phyloP scores from a whole-genome alignment of 2,329 filamentous ascomycete species.

The Cladobotryum mycophilum region DNA sequence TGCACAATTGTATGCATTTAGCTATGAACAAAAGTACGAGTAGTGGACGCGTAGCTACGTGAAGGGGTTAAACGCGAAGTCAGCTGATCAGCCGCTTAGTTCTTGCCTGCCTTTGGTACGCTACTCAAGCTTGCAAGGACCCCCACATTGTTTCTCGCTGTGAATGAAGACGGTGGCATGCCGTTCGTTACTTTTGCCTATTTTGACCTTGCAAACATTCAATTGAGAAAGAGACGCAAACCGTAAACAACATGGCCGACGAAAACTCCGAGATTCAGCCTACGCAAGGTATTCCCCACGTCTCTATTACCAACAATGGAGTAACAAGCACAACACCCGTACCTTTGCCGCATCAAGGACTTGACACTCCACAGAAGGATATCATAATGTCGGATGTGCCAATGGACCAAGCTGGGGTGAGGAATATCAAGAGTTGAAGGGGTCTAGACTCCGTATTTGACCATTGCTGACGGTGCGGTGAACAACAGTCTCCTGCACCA shows the following conservation, averaged over 20 bases:
- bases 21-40: slow-evolving; percentile 4
- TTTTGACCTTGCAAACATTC: background rate
- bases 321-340: slow-evolving; percentile 15
- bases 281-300: slow-evolving; percentile 15
- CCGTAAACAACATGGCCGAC: slow-evolving; percentile 23
- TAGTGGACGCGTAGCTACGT: slow-evolving; percentile 9
- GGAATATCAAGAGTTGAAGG: slow-evolving; percentile 9
- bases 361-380: slow-evolving; percentile 29
- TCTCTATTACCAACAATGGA: slow-evolving; percentile 17
- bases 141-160: no score
- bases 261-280: slow-evolving; percentile 18
- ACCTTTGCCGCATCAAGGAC: slow-evolving; percentile 13
- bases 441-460: background rate
- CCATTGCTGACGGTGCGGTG: background rate
- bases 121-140: no score
- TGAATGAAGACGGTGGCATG: no score
- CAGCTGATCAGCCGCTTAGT: slow-evolving; percentile 27
- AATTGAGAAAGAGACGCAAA: slow-evolving; percentile 4
- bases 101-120: no score
- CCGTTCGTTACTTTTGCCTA: no score
- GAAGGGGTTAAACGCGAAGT: slow-evolving; percentile 27
- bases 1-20: background rate
- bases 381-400: slow-evolving; percentile 39
- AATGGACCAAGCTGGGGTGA: slow-evolving; percentile 35
- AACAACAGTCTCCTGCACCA: slow-evolving; percentile 31